Percentiles rank a stretch among this genome's conserved stretches.
phyloP scores from a whole-genome alignment of 257 asterid species.

The Salvia rosmarinus region DNA sequence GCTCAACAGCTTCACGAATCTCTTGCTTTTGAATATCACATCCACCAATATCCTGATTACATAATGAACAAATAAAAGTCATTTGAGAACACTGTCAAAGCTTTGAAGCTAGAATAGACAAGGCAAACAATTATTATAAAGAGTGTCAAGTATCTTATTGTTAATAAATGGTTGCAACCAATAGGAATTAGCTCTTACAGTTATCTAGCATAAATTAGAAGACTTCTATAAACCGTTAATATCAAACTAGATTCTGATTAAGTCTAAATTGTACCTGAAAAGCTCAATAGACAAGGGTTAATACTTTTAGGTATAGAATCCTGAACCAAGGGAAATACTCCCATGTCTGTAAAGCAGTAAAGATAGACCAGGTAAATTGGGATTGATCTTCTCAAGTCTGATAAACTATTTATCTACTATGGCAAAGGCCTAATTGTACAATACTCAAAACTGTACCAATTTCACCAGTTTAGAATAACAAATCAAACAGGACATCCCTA shows the following conservation, averaged over 20 bases:
- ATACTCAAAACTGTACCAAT: not conserved
- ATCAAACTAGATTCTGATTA: not conserved
- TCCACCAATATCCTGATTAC: conserved; percentile 63
- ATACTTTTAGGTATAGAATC: not conserved
- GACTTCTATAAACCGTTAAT: not conserved
- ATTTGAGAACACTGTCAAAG: not conserved
- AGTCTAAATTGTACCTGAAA: not conserved
- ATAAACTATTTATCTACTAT: not conserved
- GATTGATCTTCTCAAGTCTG: not conserved
- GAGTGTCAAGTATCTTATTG: not conserved
- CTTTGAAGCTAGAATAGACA: not conserved
- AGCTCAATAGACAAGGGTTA: not conserved
- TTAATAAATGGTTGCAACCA: not conserved
- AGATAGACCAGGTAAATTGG: not conserved
- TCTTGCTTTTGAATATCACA: conserved; percentile 75
- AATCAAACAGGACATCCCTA: conserved; percentile 5
- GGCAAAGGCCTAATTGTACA: not conserved
- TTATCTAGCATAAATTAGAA: not conserved
- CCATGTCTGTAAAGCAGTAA: not conserved
- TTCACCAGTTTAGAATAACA: not conserved
- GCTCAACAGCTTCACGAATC: conserved; percentile 78
- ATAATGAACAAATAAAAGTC: not conserved
- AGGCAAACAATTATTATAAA: not conserved
- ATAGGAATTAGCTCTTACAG: not conserved
- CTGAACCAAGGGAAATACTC: not conserved